Base-by-base conservation (phyloP, 1,139 yeast species). In the Pichia sp. region DNA sequence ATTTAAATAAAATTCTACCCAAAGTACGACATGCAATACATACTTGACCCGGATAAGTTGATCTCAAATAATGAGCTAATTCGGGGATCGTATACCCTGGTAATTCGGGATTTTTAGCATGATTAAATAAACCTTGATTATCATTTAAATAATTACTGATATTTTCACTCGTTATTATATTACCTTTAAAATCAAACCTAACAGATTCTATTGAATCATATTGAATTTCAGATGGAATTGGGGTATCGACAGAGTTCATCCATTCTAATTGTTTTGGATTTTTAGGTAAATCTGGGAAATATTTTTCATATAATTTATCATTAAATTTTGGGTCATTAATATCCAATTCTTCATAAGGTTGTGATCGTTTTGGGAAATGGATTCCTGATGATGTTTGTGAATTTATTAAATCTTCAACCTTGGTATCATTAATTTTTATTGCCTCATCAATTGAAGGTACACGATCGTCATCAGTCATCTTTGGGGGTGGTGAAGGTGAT, bases 61-160 rank as follows among this genome's bases (percentile, higher is more conserved):
- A 87, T 52, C 96, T 70, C 3, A 90, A 69, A 44, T 87, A 72
- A 56, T 84, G 95, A 0, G 85, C 84, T 42, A 92, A 70, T 60
- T 92, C 99, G 1, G 78, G 70, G 24, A 92, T 63, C 0, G 97
- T 89, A 62, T 92, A 92, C 0, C 99, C 99, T 0, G 98, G 96
- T 46, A 90, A 71, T 38, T 82, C 80, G 0, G 97, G 97, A 45
- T 82, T 80, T 25, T 84, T 87, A 0, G 96, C 76, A 62, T 92
- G 99, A 61, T 92, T 97, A 57, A 89, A 97, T 25, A 92, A 72
- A 0, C 97, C 99, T 42, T 78, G 63, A 38, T 74, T 70, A 3
- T 78, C 73, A 25, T 12, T 12, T 4, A 36, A 25, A 7, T 80
- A 70, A 1, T 63, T 54, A 3, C 58, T 53, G 4, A 65, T 55